These are phyloP conservation scores for Cyclotella kingstonii DNA, from an alignment of 108 stramenopile species.

Conservation along the genomic window DNA sequence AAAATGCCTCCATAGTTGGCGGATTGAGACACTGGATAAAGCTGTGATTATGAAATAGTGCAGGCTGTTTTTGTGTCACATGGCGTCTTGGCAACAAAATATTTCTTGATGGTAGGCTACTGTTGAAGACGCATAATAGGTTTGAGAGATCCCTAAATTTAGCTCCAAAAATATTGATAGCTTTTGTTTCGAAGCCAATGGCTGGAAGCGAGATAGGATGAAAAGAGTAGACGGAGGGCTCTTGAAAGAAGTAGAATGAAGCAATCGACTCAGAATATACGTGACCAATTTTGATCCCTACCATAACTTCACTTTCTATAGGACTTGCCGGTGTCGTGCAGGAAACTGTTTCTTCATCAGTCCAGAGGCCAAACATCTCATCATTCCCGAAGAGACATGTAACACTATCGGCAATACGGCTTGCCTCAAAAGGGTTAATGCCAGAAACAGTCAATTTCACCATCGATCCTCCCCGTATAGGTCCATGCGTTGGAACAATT, in stretches of 20 bases:
- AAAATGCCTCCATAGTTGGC: conserved; percentile 6
- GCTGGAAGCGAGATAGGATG: conserved; percentile 10
- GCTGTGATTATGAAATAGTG: neutral
- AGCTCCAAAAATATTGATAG: conserved; percentile 1
- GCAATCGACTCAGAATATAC: conserved; percentile 5
- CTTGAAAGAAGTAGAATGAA: neutral
- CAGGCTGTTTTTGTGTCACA: neutral
- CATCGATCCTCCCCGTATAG: neutral
- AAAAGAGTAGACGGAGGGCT: neutral
- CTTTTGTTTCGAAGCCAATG: neutral
- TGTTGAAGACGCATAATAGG: neutral
- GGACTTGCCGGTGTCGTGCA: conserved; percentile 4
- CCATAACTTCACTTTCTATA: neutral
- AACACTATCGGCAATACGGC: neutral
- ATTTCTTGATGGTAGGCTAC: conserved; percentile 3
- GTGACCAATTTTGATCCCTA: conserved; percentile 9
- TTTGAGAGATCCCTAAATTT: neutral
- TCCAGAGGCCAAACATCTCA: neutral
- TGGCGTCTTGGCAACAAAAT: neutral
- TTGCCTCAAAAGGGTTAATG: neutral
- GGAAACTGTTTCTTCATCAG: neutral
- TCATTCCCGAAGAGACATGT: conserved; percentile 7
- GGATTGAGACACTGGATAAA: conserved; percentile 7
- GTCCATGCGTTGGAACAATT: conserved; percentile 4
- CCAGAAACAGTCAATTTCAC: conserved; percentile 6